Conservation (phyloP, 352 stramenopile genomes). For the Globisporangium spinosum region DNA sequence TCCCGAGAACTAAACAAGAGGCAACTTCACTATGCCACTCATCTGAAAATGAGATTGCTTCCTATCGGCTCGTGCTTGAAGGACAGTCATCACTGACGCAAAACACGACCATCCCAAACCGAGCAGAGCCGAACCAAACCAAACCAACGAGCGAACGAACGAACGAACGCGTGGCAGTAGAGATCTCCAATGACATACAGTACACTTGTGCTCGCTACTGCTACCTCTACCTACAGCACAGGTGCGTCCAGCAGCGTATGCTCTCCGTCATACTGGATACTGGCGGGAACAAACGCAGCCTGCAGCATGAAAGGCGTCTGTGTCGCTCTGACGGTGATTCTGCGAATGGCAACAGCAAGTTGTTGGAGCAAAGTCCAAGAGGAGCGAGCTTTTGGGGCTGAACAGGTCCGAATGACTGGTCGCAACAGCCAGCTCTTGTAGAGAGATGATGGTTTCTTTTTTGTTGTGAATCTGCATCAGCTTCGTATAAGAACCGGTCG, state of each 20-base stretch:
- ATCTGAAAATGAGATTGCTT: constrained; percentile 25
- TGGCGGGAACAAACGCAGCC: no score
- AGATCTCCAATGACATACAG: not conserved
- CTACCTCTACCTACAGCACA: not conserved
- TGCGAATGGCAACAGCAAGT: not conserved
- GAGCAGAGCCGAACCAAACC: constrained; percentile 27
- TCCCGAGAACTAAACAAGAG: constrained; percentile 21
- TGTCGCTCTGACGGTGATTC: not conserved
- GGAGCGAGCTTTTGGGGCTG: not conserved
- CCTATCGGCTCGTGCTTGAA: constrained; percentile 40
- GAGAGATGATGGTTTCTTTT: not conserved
- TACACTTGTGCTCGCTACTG: not conserved
- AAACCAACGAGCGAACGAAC: not conserved
- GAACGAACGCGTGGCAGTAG: not conserved
- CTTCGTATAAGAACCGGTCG: not conserved
- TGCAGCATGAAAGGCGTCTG: no score
- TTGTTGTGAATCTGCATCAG: no score
- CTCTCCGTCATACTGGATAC: not conserved
- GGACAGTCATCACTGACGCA: constrained; percentile 23
- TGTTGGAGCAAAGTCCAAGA: not conserved
- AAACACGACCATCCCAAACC: constrained; percentile 37
- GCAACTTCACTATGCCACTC: constrained; percentile 18
- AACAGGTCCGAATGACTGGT: constrained; percentile 5
- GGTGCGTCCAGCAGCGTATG: not conserved
- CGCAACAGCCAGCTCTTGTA: constrained; percentile 6